phyloP scores from a whole-genome alignment of 768 basidiomycete species.

The Lactifluus echinatus region DNA sequence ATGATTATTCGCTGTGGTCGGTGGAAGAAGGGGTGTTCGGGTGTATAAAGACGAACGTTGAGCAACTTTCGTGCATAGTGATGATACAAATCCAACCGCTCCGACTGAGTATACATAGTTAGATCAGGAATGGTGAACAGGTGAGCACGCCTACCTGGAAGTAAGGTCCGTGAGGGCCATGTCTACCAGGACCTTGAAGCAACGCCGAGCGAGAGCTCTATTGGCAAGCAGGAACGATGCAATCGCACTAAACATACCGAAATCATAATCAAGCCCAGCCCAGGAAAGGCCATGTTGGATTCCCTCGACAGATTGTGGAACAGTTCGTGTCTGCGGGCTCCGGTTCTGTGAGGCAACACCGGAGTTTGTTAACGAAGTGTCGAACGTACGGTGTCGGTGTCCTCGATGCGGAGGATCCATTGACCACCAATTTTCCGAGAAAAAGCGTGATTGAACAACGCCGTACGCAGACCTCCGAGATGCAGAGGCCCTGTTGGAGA shows the following conservation, averaged over 20 bases:
- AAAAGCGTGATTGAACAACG: slow-evolving; percentile 84
- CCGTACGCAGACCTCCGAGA: slow-evolving; percentile 90
- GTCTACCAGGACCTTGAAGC: slow-evolving; percentile 61
- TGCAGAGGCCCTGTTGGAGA: slow-evolving; percentile 94
- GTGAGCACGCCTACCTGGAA: slow-evolving; percentile 50
- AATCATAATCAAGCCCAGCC: slow-evolving; percentile 89
- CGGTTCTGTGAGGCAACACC: not conserved
- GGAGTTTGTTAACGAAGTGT: not conserved
- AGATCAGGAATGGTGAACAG: not conserved
- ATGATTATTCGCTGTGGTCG: not conserved
- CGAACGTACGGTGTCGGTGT: slow-evolving; percentile 79
- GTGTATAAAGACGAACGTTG: slow-evolving; percentile 40
- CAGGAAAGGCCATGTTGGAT: slow-evolving; percentile 72
- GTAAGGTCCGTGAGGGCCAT: slow-evolving; percentile 76
- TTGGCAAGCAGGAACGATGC: not conserved
- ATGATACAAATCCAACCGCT: slow-evolving; percentile 80
- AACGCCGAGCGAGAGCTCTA: not conserved
- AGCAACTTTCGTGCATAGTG: slow-evolving; percentile 64
- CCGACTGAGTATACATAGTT: slow-evolving; percentile 48
- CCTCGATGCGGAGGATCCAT: slow-evolving; percentile 90
- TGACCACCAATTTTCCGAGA: slow-evolving; percentile 76
- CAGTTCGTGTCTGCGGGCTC: slow-evolving; percentile 54
- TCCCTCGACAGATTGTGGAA: slow-evolving; percentile 77
- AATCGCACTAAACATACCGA: slow-evolving; percentile 45
- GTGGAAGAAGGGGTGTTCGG: not conserved